Evolutionary conservation across 2,329 filamentous ascomycete species (phyloP).

Genomic region (Coleophoma crateriformis): DNA sequence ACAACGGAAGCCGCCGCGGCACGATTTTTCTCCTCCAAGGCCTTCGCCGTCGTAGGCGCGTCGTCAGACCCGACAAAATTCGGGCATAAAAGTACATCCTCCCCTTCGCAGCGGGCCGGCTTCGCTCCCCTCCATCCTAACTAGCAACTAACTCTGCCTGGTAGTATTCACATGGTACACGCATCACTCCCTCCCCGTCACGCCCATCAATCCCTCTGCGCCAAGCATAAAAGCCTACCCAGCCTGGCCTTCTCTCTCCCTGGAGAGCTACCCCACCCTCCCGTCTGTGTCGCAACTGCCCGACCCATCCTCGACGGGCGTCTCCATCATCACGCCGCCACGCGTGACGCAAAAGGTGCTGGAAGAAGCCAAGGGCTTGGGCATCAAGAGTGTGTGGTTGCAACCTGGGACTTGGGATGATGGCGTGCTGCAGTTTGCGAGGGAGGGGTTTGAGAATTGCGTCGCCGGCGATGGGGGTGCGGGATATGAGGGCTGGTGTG

Average conservation of each 20-base stretch:
- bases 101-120: no score
- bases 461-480: conserved; percentile 59
- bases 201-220: conserved; percentile 74
- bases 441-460: conserved; percentile 65
- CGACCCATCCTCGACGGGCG: conserved; percentile 62
- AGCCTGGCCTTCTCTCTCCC: conserved; percentile 19
- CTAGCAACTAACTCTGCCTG: conserved; percentile 4
- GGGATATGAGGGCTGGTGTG: conserved; percentile 77
- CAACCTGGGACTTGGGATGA: conserved; percentile 88
- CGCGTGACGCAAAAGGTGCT: conserved; percentile 68
- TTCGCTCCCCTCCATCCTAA: neutral
- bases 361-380: conserved; percentile 68
- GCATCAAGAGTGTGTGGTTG: conserved; percentile 75
- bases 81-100: conserved; percentile 70
- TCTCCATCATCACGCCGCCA: conserved; percentile 87
- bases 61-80: conserved; percentile 81
- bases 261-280: conserved; percentile 44
- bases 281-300: conserved; percentile 56
- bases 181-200: conserved; percentile 66
- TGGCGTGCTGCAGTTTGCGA: conserved; percentile 65
- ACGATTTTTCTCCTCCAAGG: conserved; percentile 72
- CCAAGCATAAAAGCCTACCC: conserved; percentile 57
- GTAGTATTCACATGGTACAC: conserved; percentile 89
- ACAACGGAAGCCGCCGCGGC: conserved; percentile 67
- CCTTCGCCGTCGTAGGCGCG: conserved; percentile 86